Base-by-base conservation (phyloP, 1,284 basidiomycete genomes). In the Ustilago loliicola region DNA sequence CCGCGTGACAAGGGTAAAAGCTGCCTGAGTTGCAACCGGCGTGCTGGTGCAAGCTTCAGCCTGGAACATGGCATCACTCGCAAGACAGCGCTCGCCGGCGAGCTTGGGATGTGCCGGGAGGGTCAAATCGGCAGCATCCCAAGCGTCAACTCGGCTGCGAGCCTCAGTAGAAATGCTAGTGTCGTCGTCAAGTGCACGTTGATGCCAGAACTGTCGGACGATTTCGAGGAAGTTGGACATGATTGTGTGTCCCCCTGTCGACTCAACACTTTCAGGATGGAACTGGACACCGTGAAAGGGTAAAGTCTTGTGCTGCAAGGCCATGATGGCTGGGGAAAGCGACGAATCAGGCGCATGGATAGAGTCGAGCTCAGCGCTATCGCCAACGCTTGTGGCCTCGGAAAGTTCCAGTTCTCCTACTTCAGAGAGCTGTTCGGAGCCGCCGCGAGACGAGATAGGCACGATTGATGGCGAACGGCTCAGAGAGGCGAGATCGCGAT, bases 271-370 rank as follows among this genome's bases (percentile, higher is more conserved):
- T 59, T 86, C 96, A 1, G 96, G 96, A 86, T 98, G 96, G 83
- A 97, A 98, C 85, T 98, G 96, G 2, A 98, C 95, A 3, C 94
- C 94, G 91, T 93, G 96, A 78, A 96, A 93, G 0, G 95, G 85
- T 3, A 75, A 50, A 1, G 69, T 61, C 36, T 61, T 76, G 60
- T 86, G 85, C 52, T 82, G 72, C 34, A 86, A 58, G 1, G 76
- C 83, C 69, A 85, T 78, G n/a, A 86, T 75, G 19, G 79, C 72
- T 2, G 57, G 52, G 7, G 77, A 71, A 2, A 40, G 27, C 10
- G 42, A n/a, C 13, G 25, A 29, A 21, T 64, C 72, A 5, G 23
- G 13, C 3, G n/a, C 29, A 9, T 8, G 23, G 5, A 42, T 21
- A 17, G 25, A 7, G 42, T 51, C 73, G 4, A 32, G 2, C 13